Percentiles rank a stretch among this genome's conserved stretches.
Conservation (phyloP, 2,329 filamentous ascomycete species). For the Ascochyta lentis region DNA sequence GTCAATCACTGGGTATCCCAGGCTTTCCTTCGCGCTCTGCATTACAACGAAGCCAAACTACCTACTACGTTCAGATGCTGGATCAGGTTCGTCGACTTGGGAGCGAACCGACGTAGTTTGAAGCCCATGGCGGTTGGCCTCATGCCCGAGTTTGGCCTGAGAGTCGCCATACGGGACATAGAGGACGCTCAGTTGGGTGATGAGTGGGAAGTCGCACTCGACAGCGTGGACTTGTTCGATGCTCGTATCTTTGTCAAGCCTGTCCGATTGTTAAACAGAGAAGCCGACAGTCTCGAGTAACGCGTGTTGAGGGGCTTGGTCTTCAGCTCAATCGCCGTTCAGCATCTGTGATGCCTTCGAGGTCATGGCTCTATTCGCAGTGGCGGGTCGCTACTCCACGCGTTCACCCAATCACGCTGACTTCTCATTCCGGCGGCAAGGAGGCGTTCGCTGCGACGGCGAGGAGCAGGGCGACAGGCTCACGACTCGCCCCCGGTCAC, state of each 20-base stretch:
- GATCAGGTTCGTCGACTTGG: slow-evolving; percentile 22
- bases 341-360: neutral
- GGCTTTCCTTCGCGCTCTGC: slow-evolving; percentile 64
- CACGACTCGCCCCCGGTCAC: neutral
- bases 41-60: slow-evolving; percentile 60
- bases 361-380: neutral
- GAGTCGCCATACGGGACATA: slow-evolving; percentile 19
- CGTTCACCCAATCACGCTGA: neutral
- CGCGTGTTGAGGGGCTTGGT: neutral
- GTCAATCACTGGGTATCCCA: slow-evolving; percentile 59
- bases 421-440: neutral
- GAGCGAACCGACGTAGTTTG: slow-evolving; percentile 3
- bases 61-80: slow-evolving; percentile 55
- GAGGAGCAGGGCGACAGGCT: slow-evolving; percentile 2
- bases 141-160: slow-evolving; percentile 28
- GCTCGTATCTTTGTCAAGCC: slow-evolving; percentile 43
- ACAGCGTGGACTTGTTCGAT: slow-evolving; percentile 45
- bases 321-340: neutral
- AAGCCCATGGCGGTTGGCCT: slow-evolving; percentile 17
- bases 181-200: slow-evolving; percentile 48
- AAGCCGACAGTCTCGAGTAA: slow-evolving; percentile 4
- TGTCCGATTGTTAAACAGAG: slow-evolving; percentile 47
- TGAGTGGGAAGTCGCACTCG: slow-evolving; percentile 55
- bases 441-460: slow-evolving; percentile 33
- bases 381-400: neutral